These are phyloP conservation scores for Neofusicoccum laricinum DNA, from an alignment of 2,329 filamentous ascomycete genomes.

Conservation along the genomic window DNA sequence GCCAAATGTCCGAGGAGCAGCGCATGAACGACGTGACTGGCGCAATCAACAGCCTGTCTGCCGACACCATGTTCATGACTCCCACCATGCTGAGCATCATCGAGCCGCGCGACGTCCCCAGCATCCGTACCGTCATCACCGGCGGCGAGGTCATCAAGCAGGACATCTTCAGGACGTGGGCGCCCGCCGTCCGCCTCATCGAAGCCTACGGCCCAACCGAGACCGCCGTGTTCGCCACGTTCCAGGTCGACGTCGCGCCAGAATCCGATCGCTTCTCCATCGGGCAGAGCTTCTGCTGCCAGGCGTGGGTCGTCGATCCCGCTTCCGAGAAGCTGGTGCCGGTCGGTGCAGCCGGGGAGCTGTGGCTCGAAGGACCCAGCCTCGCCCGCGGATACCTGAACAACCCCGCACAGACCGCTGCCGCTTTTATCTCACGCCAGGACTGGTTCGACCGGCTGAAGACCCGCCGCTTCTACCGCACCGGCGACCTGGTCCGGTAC, in stretches of 20 bases:
- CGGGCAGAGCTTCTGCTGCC: neutral
- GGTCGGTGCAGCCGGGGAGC: slow-evolving; percentile 46
- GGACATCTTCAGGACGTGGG: slow-evolving; percentile 21
- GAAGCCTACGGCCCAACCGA: slow-evolving; percentile 17
- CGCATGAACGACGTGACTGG: slow-evolving; percentile 49
- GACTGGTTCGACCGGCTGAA: slow-evolving; percentile 34
- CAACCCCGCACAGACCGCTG: slow-evolving; percentile 26
- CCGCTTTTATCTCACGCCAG: slow-evolving; percentile 29
- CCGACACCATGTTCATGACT: slow-evolving; percentile 56
- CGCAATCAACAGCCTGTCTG: slow-evolving; percentile 51
- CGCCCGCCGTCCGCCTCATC: slow-evolving; percentile 9
- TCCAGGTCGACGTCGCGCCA: slow-evolving; percentile 30
- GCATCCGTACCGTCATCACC: slow-evolving; percentile 36
- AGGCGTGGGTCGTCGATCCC: slow-evolving; percentile 29
- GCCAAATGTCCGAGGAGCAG: slow-evolving; percentile 55
- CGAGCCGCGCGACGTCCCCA: slow-evolving; percentile 37
- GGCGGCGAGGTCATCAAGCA: slow-evolving; percentile 44
- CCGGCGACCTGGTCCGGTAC: neutral
- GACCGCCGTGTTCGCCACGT: slow-evolving; percentile 12
- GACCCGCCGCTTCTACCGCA: slow-evolving; percentile 54
- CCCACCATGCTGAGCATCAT: slow-evolving; percentile 52
- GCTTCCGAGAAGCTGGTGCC: slow-evolving; percentile 22
- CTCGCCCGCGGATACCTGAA: slow-evolving; percentile 45
- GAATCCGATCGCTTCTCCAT: slow-evolving; percentile 24
- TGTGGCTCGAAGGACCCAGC: slow-evolving; percentile 46